Conservation (phyloP, 2,329 filamentous ascomycete species). For the Epichloe typhina region DNA sequence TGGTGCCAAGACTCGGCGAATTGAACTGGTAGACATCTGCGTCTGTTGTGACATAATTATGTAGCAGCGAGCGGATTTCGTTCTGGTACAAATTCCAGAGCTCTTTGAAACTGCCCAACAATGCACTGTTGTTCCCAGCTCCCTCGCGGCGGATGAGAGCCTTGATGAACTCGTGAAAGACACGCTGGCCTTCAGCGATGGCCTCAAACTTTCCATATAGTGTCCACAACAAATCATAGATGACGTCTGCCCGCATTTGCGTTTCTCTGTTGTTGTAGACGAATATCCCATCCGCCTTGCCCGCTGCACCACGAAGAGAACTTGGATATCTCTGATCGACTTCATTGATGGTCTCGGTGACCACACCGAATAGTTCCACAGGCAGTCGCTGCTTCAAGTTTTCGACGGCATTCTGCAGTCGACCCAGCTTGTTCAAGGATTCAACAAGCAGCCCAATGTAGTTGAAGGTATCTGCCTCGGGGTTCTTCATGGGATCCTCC, state of each 20-base stretch:
- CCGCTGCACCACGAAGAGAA: constrained; percentile 47
- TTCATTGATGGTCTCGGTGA: constrained; percentile 89
- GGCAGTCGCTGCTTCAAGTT: constrained; percentile 85
- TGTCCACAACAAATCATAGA: constrained; percentile 84
- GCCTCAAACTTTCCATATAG: constrained; percentile 95
- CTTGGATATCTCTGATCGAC: constrained; percentile 88
- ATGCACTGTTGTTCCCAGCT: constrained; percentile 44
- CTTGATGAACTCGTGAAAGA: constrained; percentile 83
- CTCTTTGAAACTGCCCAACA: constrained; percentile 86
- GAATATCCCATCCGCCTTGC: constrained; percentile 41
- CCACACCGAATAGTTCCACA: constrained; percentile 84
- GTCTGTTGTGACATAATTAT: constrained; percentile 92
- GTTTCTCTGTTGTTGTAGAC: constrained; percentile 58
- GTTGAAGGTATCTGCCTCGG: constrained; percentile 87
- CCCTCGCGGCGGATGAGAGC: constrained; percentile 77
- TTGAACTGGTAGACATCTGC: constrained; percentile 58
- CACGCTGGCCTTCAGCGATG: constrained; percentile 87
- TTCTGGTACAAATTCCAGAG: constrained; percentile 97
- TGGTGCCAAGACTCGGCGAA: constrained; percentile 36
- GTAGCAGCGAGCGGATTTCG: constrained; percentile 85
- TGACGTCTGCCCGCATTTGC: constrained; percentile 67
- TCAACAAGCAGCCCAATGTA: constrained; percentile 85
- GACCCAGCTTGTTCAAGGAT: constrained; percentile 75
- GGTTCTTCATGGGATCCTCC: constrained; percentile 86
- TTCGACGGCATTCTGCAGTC: constrained; percentile 75